phyloP scores from a whole-genome alignment of 768 basidiomycete species.

The Kwoniella dejecticola region DNA sequence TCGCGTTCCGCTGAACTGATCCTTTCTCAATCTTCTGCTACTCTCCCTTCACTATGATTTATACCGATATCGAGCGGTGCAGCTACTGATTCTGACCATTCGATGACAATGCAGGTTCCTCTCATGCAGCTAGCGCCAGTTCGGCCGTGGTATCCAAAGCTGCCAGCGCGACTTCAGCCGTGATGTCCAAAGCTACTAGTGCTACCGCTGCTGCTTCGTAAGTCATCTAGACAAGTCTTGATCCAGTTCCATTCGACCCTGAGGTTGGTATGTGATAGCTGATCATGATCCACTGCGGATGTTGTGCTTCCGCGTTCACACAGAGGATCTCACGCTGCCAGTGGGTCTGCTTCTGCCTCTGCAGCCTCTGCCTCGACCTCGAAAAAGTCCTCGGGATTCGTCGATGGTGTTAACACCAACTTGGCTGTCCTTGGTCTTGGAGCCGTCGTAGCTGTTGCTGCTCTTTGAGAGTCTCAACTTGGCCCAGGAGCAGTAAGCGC shows the following conservation, averaged over 20 bases:
- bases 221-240: too few relatives aligned
- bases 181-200: background rate
- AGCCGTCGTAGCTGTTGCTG: constrained; percentile 8
- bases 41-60: background rate
- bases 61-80: background rate
- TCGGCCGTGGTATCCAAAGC: background rate
- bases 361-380: constrained; percentile 9
- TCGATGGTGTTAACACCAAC: background rate
- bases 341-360: background rate
- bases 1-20: too few relatives aligned
- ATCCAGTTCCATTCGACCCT: too few relatives aligned
- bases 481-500: background rate
- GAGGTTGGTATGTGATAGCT: background rate
- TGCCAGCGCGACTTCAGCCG: background rate
- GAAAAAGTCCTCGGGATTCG: background rate
- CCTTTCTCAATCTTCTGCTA: too few relatives aligned
- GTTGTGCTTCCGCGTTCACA: background rate
- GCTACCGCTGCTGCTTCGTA: background rate
- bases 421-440: constrained; percentile 8
- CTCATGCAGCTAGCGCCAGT: background rate
- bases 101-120: background rate
- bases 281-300: background rate
- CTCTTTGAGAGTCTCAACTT: background rate
- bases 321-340: constrained; percentile 1
- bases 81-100: background rate